Evolutionary conservation across 139 green algal species (phyloP).

Genomic region (Haematococcus lacustris): DNA sequence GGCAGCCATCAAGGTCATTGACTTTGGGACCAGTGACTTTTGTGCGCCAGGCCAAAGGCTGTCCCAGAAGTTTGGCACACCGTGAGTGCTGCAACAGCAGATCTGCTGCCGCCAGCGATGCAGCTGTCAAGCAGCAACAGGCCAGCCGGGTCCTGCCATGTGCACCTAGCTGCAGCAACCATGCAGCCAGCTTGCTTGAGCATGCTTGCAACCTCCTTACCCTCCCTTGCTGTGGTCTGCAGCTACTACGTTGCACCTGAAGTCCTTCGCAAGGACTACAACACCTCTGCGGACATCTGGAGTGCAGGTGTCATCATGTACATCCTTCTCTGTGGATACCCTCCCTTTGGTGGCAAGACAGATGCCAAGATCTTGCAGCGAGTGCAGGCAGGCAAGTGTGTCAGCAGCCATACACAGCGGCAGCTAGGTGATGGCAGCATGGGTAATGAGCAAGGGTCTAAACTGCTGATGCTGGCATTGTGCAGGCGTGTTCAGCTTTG

Average conservation of each 20-base stretch:
- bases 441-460: too few species aligned
- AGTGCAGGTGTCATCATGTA: constrained; percentile 70
- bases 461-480: background rate
- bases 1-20: constrained; percentile 73
- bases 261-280: constrained; percentile 37
- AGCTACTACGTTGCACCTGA: constrained; percentile 58
- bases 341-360: constrained; percentile 70
- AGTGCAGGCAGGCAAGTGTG: constrained; percentile 37
- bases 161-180: too few species aligned
- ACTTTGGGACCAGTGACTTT: constrained; percentile 89
- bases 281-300: constrained; percentile 64
- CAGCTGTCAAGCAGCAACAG: too few species aligned
- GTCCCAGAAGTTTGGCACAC: constrained; percentile 56
- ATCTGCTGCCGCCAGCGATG: too few species aligned
- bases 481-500: constrained; percentile 50
- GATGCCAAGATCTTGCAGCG: constrained; percentile 66
- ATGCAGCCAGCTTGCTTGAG: too few species aligned
- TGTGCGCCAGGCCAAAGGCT: constrained; percentile 70
- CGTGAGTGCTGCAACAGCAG: constrained; percentile 11
- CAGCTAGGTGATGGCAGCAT: too few species aligned
- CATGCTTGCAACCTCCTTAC: too few species aligned
- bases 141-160: too few species aligned
- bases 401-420: too few species aligned
- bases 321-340: constrained; percentile 70
- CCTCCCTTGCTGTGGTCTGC: too few species aligned